Base-by-base conservation (phyloP, 352 stramenopile species). In the Phytophthora cryptogea region DNA sequence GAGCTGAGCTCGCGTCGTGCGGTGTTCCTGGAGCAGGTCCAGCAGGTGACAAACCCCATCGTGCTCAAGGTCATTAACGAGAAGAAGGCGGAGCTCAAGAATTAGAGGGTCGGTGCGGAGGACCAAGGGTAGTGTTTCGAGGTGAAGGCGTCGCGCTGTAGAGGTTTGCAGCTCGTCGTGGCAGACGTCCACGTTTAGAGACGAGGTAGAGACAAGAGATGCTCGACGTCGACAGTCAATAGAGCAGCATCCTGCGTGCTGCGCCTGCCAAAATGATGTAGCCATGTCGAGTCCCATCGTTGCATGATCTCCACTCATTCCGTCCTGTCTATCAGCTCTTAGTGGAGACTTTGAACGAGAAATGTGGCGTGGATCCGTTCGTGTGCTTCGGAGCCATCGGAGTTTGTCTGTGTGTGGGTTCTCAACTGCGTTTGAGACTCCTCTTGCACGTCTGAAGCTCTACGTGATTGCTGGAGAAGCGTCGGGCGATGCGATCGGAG, bases 381-480 rank as follows among this genome's bases (percentile, higher is more conserved):
- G 33, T 7, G 37, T 28, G 28, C 53, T 63, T 43, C 30, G 23
- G 5, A 31, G 49, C 9, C 59, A 45, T 1, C 36, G 39, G n/a
- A 47, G 32, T 39, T 39, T 53, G 37, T 39, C 42, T 20, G 44
- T 62, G 32, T 49, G 59, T 46, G 10, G 9, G 23, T 70, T 70
- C 23, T 57, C 59, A 17, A 63, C 54, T 68, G 26, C 13, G 30
- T 51, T 17, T 48, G 44, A 62, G 2, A 14, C 16, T 1, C 31
- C 20, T 8, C 9, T 30, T 31, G 33, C 31, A 42, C 32, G 54
- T 6, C 20, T 67, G 6, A 72, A 67, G 51, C 56, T 93, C 10
- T 93, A 90, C 32, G 46, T 93, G 41, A 76, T 93, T 36, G 81
- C 83, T 44, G 83, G 81, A 8, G 83, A 93, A 57, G 65, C 83